Base-by-base conservation (phyloP, 768 basidiomycete species). In the Amanita phalloides region DNA sequence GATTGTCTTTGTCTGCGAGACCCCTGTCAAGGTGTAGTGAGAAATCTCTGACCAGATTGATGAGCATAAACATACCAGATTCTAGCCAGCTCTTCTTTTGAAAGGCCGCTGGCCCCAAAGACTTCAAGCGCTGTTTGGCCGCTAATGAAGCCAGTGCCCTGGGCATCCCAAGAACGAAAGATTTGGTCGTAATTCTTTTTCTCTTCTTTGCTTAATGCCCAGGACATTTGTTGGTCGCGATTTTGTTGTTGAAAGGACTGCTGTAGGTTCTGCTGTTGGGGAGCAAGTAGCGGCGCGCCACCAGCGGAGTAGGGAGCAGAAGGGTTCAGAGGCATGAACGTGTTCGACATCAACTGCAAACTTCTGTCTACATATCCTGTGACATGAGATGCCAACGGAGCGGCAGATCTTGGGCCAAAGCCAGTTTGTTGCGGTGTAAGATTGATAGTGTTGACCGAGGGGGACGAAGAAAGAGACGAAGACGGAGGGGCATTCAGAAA, bases 161-260 rank as follows among this genome's bases (percentile, higher is more conserved):
- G 74, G 0, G 81, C 67, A 62, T 97, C 95, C 96, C 96, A 99
- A n/a, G 90, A 86, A 54, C 95, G 75, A 71, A 99, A 99, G 60
- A 98, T 94, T 60, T 86, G 78, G 63, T 98, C 90, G 60, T 98
- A 99, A 57, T 85, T 86, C 72, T 96, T 95, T 76, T 94, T 94
- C 73, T 99, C 96, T 4, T 79, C 77, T 65, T 88, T 87, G 3
- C 81, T 81, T 49, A 97, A 69, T 0, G 83, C 78, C 96, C 96
- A 99, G 0, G 90, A 81, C 36, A 96, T 73, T 60, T 78, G 81
- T 26, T 82, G 83, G 13, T 78, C 86, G 5, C 82, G 74, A 60
- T 91, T 90, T 54, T 90, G 81, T 62, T 92, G 86, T 69, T 90
- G 85, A 67, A 96, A 87, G 23, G 83, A 85, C 64, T 91, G 90